Percentiles rank a stretch among this genome's conserved stretches.
These are phyloP conservation scores for Flaveria sonorensis DNA, from an alignment of 129 eudicot genomes.

Conservation along the genomic window DNA sequence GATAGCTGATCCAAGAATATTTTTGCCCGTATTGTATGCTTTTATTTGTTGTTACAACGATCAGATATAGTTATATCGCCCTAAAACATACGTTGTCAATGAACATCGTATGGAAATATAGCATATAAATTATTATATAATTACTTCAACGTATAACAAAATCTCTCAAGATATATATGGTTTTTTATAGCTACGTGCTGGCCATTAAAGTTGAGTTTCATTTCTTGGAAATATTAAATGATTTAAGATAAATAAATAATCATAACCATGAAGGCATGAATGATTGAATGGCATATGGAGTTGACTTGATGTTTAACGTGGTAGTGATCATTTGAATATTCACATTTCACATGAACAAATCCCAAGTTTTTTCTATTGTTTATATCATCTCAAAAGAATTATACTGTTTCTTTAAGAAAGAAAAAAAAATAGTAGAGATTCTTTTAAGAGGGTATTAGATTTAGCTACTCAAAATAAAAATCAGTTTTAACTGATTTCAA, in stretches of 20 bases:
- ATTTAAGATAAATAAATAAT: not conserved
- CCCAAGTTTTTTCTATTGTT: too few relatives aligned
- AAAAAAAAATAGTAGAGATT: too few relatives aligned
- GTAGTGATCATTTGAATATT: not conserved
- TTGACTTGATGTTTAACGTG: conserved; percentile 13
- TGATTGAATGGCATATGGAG: conserved; percentile 14
- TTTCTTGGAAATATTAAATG: conserved; percentile 2
- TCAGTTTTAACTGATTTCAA: too few relatives aligned
- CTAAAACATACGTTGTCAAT: not conserved
- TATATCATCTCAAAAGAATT: too few relatives aligned
- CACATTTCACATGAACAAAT: too few relatives aligned
- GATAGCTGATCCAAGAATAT: too few relatives aligned
- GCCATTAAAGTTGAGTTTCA: conserved; percentile 21
- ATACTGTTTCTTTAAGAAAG: too few relatives aligned
- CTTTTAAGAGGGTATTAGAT: too few relatives aligned
- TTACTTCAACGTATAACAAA: not conserved
- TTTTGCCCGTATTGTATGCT: too few relatives aligned
- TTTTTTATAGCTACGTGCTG: conserved; percentile 32
- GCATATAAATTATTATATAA: not conserved
- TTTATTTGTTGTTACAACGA: not conserved
- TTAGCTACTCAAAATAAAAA: too few relatives aligned
- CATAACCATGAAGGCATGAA: not conserved
- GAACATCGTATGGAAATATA: not conserved
- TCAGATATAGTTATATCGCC: not conserved
- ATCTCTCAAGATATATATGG: conserved; percentile 2